Percentiles rank a stretch among this genome's conserved stretches.
These are phyloP conservation scores for Verbena officinalis DNA, from an alignment of 257 asterid species.

Conservation along the genomic window DNA sequence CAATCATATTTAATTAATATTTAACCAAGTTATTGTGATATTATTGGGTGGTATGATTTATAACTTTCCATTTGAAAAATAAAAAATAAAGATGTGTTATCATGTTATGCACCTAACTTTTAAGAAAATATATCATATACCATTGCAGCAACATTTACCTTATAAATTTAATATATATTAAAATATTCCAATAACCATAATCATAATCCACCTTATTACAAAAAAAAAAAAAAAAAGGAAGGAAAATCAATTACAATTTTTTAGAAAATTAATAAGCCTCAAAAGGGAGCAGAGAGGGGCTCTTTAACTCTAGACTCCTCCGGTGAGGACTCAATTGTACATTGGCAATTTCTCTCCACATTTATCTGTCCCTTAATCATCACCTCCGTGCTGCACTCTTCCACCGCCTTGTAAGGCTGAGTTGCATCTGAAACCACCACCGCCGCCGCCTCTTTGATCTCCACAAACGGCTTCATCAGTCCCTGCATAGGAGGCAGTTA, in stretches of 20 bases:
- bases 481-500: conserved; percentile 34
- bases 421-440: conserved; percentile 32
- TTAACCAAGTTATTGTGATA: no score
- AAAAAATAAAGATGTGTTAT: no score
- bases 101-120: no score
- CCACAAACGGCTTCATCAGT: conserved; percentile 29
- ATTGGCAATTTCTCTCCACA: conserved; percentile 50
- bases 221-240: no score
- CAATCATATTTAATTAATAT: no score
- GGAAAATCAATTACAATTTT: background rate
- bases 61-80: no score
- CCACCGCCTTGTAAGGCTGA: conserved; percentile 12
- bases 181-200: background rate
- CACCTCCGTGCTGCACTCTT: conserved; percentile 11
- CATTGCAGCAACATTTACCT: no score
- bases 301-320: conserved; percentile 47
- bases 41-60: no score
- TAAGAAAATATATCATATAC: no score
- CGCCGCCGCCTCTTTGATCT: conserved; percentile 32
- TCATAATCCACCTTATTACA: background rate
- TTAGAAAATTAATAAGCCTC: conserved; percentile 12
- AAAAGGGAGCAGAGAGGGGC: conserved; percentile 80
- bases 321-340: conserved; percentile 48
- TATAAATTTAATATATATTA: no score
- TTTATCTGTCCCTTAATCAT: conserved; percentile 7